Evolutionary conservation across 179 eudicot species (phyloP).

Genomic region (Carnegiea gigantea): DNA sequence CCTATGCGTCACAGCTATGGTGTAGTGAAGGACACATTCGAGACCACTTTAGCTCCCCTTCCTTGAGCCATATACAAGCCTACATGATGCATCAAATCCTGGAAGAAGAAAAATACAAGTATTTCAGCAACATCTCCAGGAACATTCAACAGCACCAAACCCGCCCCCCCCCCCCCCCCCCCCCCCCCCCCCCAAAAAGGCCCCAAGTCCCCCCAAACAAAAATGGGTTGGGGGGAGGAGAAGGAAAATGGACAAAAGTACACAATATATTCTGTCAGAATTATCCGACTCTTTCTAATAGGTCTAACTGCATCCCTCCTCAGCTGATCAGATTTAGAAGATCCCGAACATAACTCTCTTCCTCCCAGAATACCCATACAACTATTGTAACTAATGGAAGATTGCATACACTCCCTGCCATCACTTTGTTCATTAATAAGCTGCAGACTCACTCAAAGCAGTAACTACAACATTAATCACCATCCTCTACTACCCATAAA

Average conservation of each 20-base stretch:
- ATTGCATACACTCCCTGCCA: background rate
- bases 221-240: no score
- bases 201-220: background rate
- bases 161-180: no score
- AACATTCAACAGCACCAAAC: background rate
- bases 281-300: background rate
- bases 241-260: background rate
- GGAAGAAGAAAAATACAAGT: conserved; percentile 19
- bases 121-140: background rate
- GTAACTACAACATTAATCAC: background rate
- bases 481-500: background rate
- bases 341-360: background rate
- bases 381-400: background rate
- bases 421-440: background rate
- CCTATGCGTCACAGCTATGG: conserved; percentile 16
- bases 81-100: conserved; percentile 91
- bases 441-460: background rate
- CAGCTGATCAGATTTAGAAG: background rate
- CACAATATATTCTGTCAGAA: background rate
- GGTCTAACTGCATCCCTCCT: background rate
- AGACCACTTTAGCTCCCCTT: conserved; percentile 92
- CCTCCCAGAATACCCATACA: background rate
- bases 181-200: no score
- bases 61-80: conserved; percentile 86
- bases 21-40: conserved; percentile 53